Evolutionary conservation across 148 eudicot genomes (phyloP), one percentile per base, ranked within the genome.

Genomic region (Nyssa sinensis): DNA sequence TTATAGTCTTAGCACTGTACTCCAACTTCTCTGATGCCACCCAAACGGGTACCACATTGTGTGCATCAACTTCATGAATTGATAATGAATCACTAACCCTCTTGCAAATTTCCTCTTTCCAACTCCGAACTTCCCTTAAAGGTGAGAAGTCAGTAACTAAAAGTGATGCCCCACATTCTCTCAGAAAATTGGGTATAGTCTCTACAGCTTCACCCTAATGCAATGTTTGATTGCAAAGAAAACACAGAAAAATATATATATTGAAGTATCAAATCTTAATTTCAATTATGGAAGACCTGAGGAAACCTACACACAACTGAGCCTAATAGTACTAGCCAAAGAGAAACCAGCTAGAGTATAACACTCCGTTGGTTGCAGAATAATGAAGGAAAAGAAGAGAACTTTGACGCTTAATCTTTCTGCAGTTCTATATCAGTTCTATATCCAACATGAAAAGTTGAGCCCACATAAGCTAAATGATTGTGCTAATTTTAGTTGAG

Each of bases 1-100:
- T 85, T 39, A 96, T 61, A 70, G 99, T 96, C 86, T 72, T 86
- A 37, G 99, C 99, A 39, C 98, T 83, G 64, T 96, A 96, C 76
- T 95, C 99, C 82, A 96, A 81, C 72, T 96, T 96, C 64, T 66
- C 71, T 0, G 98, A 96, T 44, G 98, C 92, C 78, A 87, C 85
- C 99, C 99, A 96, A 64, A 88, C 27, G 16, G 99, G 99, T 64
- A 96, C 99, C 63, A 96, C 84, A 75, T 96, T 96, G 81, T 93
- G 99, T n/a, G 99, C 92, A 79, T 96, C 98, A 78, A 96, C 99
- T 88, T 96, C 99, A 73, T 96, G 99, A 75, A 96, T 70, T 1
- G 91, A 78, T 58, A 93, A 88, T 44, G 91, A 81, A 71, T 79
- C 92, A 64, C 79, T 70, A 41, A 93, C 91, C 77, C 86, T 81